Conservation (phyloP, 1,139 yeast species). For the Candida tropicalis region DNA sequence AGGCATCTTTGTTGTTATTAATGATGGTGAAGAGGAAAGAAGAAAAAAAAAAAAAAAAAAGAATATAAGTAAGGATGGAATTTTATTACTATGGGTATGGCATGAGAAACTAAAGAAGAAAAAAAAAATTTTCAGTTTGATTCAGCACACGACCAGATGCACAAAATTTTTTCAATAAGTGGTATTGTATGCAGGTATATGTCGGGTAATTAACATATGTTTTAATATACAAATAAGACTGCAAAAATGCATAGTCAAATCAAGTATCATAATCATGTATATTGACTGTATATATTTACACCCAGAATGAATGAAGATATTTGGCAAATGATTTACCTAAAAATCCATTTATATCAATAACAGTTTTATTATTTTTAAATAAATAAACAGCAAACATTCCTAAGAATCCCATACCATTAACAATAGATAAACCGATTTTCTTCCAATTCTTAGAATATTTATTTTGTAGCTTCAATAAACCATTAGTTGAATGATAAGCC, state of each 20-base stretch:
- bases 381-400: conserved; percentile 30
- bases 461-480: conserved; percentile 33
- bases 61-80: neutral
- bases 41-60: neutral
- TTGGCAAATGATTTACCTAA: conserved; percentile 31
- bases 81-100: too few relatives aligned
- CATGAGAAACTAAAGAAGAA: too few relatives aligned
- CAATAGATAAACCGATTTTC: conserved; percentile 35
- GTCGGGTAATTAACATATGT: conserved; percentile 4
- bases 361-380: conserved; percentile 19
- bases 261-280: too few relatives aligned
- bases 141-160: neutral
- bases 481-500: conserved; percentile 41
- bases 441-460: conserved; percentile 34
- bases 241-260: too few relatives aligned
- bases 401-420: conserved; percentile 26
- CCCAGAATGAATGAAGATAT: conserved; percentile 22
- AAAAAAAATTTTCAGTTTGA: conserved; percentile 1
- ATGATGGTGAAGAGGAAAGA: neutral
- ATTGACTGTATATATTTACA: too few relatives aligned
- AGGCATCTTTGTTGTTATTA: conserved; percentile 54
- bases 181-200: neutral
- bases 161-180: neutral
- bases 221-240: too few relatives aligned
- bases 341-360: conserved; percentile 27